Conservation (phyloP, 106 monocot species). For the Dioscorea zingiberensis region DNA sequence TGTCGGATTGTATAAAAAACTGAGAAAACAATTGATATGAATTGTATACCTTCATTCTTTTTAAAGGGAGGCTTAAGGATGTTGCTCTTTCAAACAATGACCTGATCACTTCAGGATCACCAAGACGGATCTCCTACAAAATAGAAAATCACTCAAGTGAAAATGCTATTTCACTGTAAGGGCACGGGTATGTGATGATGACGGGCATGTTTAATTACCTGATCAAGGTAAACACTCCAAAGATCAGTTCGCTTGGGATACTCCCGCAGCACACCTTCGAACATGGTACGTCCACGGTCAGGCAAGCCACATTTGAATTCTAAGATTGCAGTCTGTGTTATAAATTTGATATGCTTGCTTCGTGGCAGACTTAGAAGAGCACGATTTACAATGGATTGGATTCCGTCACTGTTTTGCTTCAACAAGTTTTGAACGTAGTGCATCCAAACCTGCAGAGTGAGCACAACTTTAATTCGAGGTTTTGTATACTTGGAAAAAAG, state of each 20-base stretch:
- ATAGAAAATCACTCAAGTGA: background rate
- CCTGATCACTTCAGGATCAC: slow-evolving; percentile 62
- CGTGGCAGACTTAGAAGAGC: slow-evolving; percentile 67
- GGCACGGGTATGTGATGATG: no score
- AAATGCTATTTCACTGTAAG: no score
- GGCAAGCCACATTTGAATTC: slow-evolving; percentile 73
- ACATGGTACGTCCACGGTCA: slow-evolving; percentile 67
- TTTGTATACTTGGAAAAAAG: background rate
- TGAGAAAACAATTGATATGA: background rate
- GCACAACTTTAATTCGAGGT: background rate
- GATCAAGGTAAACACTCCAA: slow-evolving; percentile 96
- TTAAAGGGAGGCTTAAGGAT: slow-evolving; percentile 64
- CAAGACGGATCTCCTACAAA: slow-evolving; percentile 73
- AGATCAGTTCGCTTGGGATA: slow-evolving; percentile 91
- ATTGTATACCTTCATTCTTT: slow-evolving; percentile 81
- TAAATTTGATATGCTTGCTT: slow-evolving; percentile 84
- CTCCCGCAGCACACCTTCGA: slow-evolving; percentile 68
- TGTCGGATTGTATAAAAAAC: no score
- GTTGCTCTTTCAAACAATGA: slow-evolving; percentile 89
- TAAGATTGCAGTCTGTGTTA: slow-evolving; percentile 74
- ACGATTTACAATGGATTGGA: slow-evolving; percentile 60
- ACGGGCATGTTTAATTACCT: slow-evolving; percentile 28
- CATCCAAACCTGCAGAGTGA: slow-evolving; percentile 64
- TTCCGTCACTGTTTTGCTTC: slow-evolving; percentile 52
- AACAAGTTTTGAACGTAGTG: slow-evolving; percentile 38